Evolutionary conservation across 306 rosid genomes (phyloP).

Genomic region (Acacia acuminata): DNA sequence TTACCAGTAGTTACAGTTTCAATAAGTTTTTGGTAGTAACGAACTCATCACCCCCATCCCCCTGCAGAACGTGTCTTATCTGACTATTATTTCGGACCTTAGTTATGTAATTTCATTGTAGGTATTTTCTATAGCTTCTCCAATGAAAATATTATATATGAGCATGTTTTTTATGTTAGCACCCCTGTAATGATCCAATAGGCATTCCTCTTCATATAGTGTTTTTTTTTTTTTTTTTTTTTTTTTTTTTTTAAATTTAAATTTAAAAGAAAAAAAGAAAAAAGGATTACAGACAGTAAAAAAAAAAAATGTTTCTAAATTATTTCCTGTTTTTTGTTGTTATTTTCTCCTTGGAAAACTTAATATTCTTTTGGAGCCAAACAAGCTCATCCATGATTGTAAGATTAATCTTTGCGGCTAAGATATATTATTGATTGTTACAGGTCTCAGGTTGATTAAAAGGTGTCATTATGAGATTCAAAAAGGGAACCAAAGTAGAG

Average conservation of each 20-base stretch:
- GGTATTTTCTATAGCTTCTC: neutral
- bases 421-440: slow-evolving; percentile 12
- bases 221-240: neutral
- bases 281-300: neutral
- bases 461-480: slow-evolving; percentile 56
- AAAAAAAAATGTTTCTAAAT: neutral
- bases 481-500: slow-evolving; percentile 73
- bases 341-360: neutral
- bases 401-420: slow-evolving; percentile 1
- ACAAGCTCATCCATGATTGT: neutral
- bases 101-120: neutral
- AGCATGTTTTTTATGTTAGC: neutral
- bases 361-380: neutral
- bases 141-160: neutral
- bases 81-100: neutral
- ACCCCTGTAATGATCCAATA: neutral
- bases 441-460: slow-evolving; percentile 39
- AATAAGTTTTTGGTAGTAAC: neutral
- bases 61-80: neutral
- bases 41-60: neutral
- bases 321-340: neutral
- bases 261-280: too few species aligned
- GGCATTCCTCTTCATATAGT: neutral
- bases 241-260: too few species aligned
- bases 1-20: neutral